These are phyloP conservation scores for Ascochyta clinopodiicola DNA, from an alignment of 2,329 filamentous ascomycete species.

Conservation along the genomic window DNA sequence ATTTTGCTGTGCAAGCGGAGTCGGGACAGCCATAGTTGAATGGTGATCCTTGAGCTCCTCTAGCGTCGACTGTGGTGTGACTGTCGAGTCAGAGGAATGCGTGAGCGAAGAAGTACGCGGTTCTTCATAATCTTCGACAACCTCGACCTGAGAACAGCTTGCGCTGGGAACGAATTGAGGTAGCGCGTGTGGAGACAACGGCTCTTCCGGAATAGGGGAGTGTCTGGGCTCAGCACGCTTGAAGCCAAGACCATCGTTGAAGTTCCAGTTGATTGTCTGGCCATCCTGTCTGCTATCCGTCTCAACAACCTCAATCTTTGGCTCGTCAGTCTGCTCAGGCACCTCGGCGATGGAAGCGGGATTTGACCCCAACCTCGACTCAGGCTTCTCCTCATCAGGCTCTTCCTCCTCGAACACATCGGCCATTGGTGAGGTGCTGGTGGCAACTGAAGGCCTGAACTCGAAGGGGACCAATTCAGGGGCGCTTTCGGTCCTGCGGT, in stretches of 20 bases:
- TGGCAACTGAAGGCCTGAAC: slow-evolving; percentile 53
- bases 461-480: slow-evolving; percentile 82
- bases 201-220: slow-evolving; percentile 26
- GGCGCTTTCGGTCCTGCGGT: slow-evolving; percentile 79
- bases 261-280: slow-evolving; percentile 53
- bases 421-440: slow-evolving; percentile 76
- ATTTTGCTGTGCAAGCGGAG: slow-evolving; percentile 53
- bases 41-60: slow-evolving; percentile 47
- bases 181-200: slow-evolving; percentile 35
- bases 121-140: slow-evolving; percentile 57
- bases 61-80: slow-evolving; percentile 43
- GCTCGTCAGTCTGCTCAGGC: slow-evolving; percentile 49
- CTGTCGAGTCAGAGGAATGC: slow-evolving; percentile 59
- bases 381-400: slow-evolving; percentile 59
- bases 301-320: slow-evolving; percentile 56
- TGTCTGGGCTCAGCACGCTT: slow-evolving; percentile 27
- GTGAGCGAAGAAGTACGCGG: slow-evolving; percentile 57
- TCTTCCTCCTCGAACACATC: slow-evolving; percentile 89
- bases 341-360: slow-evolving; percentile 27
- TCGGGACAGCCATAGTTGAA: slow-evolving; percentile 45
- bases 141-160: slow-evolving; percentile 47
- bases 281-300: slow-evolving; percentile 49
- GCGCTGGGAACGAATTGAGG: slow-evolving; percentile 18
- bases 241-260: slow-evolving; percentile 50
- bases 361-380: slow-evolving; percentile 16